These are phyloP conservation scores for Trichosporon coremiiforme DNA, from an alignment of 1,284 basidiomycete genomes.

Conservation along the genomic window DNA sequence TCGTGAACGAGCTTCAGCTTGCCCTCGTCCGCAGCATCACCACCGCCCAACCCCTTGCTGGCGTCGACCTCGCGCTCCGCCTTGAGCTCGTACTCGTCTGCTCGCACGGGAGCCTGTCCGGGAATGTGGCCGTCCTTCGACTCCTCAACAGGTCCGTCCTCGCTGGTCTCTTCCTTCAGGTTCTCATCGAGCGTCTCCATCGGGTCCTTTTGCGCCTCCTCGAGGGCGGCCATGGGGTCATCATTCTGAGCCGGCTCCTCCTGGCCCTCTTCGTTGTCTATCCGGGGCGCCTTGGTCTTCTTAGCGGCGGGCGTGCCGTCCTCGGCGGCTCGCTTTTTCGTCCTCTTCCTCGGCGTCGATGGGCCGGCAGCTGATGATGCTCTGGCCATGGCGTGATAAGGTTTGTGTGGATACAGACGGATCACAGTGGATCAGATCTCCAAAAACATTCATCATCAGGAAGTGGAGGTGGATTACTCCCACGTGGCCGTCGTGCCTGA, in stretches of 20 bases:
- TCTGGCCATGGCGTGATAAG: slow-evolving; percentile 18
- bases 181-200: slow-evolving; percentile 33
- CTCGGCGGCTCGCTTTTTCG: slow-evolving; percentile 25
- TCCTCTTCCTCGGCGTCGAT: slow-evolving; percentile 22
- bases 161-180: slow-evolving; percentile 22
- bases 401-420: background rate
- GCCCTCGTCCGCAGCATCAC: slow-evolving; percentile 60
- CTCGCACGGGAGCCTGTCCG: slow-evolving; percentile 69
- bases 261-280: slow-evolving; percentile 22
- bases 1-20: slow-evolving; percentile 57
- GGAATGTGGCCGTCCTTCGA: slow-evolving; percentile 39
- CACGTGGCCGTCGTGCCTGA: background rate
- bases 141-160: slow-evolving; percentile 32
- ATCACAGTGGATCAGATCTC: background rate
- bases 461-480: background rate
- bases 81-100: slow-evolving; percentile 87
- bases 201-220: slow-evolving; percentile 26
- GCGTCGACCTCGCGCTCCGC: slow-evolving; percentile 84
- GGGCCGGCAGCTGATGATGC: slow-evolving; percentile 25
- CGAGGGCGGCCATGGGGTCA: slow-evolving; percentile 18
- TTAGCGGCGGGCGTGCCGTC: background rate
- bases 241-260: slow-evolving; percentile 13
- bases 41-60: slow-evolving; percentile 74
- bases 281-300: slow-evolving; percentile 23
- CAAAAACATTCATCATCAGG: slow-evolving; percentile 14